Evolutionary conservation across 371 early-diverging fungal species (phyloP), one percentile per base, ranked within the genome.

Genomic region (Entomophthora muscae): DNA sequence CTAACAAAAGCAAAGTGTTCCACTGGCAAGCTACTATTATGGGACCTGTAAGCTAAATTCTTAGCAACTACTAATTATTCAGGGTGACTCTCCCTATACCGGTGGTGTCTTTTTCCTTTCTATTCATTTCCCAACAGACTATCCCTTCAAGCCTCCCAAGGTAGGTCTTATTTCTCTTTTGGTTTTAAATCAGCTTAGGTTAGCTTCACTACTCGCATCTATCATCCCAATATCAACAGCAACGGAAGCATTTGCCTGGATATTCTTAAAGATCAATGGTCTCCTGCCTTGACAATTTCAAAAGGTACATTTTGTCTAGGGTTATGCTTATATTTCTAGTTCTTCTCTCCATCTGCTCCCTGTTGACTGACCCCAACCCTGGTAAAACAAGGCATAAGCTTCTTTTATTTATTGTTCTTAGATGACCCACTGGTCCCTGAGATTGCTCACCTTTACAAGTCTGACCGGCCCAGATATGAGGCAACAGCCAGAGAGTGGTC

Each of bases 21-120:
- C 93, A 95, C 66, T 96, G 97, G 97, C 88, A 90, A 1, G 83
- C 94, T 32, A 95, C 96, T 21, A 91, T 96, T 65, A 82, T 85
- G 70, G 97, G 99, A 0, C 98, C 98, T 3, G 75, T 80, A 53
- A 84, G 80, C n/a, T n/a, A 53, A 30, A 31, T 59, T n/a, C n/a
- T 65, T 24, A 30, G 22, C 21, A 58, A 23, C 26, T 31, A 26
- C 2, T 26, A 24, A 32, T 53, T 63, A 21, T 66, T n/a, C n/a
- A 78, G 78, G 7, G 72, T 57, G 84, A 83, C 65, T 80, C 84
- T 69, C 89, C 90, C 71, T 88, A 87, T 69, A 69, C 81, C 69
- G 80, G 81, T 64, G 98, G 98, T 69, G 90, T 94, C 57, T 98
- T 98, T 78, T 95, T 99, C 82, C 81, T 99, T 65, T 80, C 88